Percentiles rank a stretch among this genome's conserved stretches.
Conservation (phyloP, 345 rosid species). For the Hypericum perforatum region DNA sequence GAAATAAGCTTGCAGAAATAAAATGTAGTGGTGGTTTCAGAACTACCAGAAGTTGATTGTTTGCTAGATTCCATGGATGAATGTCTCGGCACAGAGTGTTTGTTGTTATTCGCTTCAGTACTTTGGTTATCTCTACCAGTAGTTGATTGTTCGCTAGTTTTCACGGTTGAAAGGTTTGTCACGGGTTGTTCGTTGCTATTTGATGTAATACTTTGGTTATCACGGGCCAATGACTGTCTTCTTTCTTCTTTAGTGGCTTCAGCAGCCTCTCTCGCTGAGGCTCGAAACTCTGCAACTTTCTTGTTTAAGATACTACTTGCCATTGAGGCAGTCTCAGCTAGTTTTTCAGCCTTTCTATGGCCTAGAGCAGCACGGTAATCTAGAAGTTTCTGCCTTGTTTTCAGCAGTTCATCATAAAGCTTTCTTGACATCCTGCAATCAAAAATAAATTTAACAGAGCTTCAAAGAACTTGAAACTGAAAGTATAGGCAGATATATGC, state of each 20-base stretch:
- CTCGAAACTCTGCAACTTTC: conserved; percentile 50
- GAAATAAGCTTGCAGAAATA: background rate
- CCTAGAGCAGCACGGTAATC: conserved; percentile 41
- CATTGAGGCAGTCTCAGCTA: conserved; percentile 44
- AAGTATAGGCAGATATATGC: too few species aligned
- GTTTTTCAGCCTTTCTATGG: conserved; percentile 38
- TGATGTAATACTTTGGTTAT: conserved; percentile 13
- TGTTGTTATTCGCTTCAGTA: background rate
- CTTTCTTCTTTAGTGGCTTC: conserved; percentile 22
- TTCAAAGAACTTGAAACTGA: too few species aligned
- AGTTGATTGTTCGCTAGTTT: conserved; percentile 22
- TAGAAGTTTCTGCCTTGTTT: conserved; percentile 36
- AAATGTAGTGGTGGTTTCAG: too few species aligned
- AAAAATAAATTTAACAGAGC: too few species aligned
- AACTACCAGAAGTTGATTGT: too few species aligned
- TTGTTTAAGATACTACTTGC: conserved; percentile 58
- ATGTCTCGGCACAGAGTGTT: too few species aligned
- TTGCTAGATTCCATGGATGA: too few species aligned
- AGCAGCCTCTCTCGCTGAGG: conserved; percentile 28
- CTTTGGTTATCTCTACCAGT: conserved; percentile 26
- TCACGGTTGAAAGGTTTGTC: conserved; percentile 18
- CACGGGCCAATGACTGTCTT: conserved; percentile 16
- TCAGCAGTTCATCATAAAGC: conserved; percentile 42
- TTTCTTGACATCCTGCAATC: conserved; percentile 45
- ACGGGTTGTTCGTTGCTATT: conserved; percentile 13